Evolutionary conservation across 441 rosid species (phyloP), one percentile per base, ranked within the genome.

Genomic region (Pelargonium cotyledonis): DNA sequence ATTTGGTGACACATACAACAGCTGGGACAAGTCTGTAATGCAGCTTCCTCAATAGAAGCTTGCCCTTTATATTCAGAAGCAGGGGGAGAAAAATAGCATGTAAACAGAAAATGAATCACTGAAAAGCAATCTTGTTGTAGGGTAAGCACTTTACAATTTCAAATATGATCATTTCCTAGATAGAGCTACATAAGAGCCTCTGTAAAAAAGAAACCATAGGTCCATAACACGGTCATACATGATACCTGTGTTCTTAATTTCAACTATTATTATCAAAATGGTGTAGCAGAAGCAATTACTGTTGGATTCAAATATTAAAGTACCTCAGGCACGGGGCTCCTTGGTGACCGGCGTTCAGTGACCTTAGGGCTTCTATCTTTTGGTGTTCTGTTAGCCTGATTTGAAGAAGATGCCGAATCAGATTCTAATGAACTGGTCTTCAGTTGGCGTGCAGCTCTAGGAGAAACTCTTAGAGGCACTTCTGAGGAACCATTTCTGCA

Each of bases 331-430:
- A 72, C 82, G 11, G 89, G 86, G 53, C 86, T 87, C 70, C 83
- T 75, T 35, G 92, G 95, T 31, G 96, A 89, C 65, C 80, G 86
- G 40, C 94, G 94, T 23, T 88, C 97, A 77, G 75, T 38, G 41
- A 91, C 85, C 78, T 83, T 91, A 26, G 94, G 91, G 76, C 90
- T 91, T 73, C 71, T 86, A 18, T 82, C 92, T 79, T 94, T 94
- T 0, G 88, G 88, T 21, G 91, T 85, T 78, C 79, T 86, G 40
- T 71, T 80, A 12, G 76, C 79, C 6, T 87, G 74, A 67, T 75
- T 83, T n/a, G 88, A 86, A 26, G 99, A 75, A 71, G 95, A 78
- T 21, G 79, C 78, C 5, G 81, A 66, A 49, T 85, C 89, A 1
- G 82, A 31, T 67, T 87, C 92, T 40, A 83, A 47, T 65, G 81